phyloP scores from a whole-genome alignment of 805 yeast genomes.

The Blastobotrys chiropterorum region DNA sequence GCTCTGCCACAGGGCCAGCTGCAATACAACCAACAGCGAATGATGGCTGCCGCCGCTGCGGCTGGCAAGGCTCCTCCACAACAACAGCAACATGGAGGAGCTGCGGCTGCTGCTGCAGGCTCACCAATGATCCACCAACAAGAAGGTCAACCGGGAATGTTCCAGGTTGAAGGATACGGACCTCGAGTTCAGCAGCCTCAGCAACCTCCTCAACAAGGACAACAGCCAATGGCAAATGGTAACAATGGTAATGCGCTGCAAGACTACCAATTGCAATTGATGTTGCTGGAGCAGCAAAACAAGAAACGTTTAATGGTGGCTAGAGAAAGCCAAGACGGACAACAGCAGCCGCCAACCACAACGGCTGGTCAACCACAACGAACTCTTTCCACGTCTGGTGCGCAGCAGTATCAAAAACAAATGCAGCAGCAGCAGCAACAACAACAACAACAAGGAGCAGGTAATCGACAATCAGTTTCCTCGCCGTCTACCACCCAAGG shows the following conservation, averaged over 20 bases:
- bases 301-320: conserved; percentile 50
- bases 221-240: conserved; percentile 22
- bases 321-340: conserved; percentile 32
- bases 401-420: conserved; percentile 23
- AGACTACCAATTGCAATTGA: conserved; percentile 75
- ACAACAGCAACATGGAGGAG: conserved; percentile 4
- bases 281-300: conserved; percentile 70
- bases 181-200: conserved; percentile 30
- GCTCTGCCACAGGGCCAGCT: conserved; percentile 11
- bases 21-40: conserved; percentile 5
- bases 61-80: conserved; percentile 2
- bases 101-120: neutral
- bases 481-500: conserved; percentile 8
- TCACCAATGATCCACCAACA: conserved; percentile 7
- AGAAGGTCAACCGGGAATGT: conserved; percentile 11
- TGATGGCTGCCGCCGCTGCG: conserved; percentile 19
- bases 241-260: conserved; percentile 51
- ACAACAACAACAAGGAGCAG: conserved; percentile 7
- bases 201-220: conserved; percentile 20
- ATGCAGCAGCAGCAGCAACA: conserved; percentile 18
- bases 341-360: conserved; percentile 10
- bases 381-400: neutral
- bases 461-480: conserved; percentile 1
- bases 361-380: conserved; percentile 9
- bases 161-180: conserved; percentile 19